Evolutionary conservation across 202 grass and related monocot genomes (phyloP).

Genomic region (Zoysia matrella): DNA sequence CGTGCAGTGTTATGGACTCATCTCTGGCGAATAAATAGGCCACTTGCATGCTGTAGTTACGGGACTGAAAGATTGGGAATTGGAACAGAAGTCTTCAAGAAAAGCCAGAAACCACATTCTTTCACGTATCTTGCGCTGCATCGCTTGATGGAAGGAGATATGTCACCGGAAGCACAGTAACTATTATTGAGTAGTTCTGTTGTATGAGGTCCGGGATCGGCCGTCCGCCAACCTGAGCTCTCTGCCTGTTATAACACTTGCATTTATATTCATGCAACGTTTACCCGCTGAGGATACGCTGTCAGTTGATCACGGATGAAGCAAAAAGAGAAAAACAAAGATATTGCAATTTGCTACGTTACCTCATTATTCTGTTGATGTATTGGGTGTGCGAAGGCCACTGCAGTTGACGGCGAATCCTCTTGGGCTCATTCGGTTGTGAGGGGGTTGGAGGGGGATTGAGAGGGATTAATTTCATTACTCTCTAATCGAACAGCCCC

Average conservation of each 20-base stretch:
- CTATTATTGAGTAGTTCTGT: conserved; percentile 24
- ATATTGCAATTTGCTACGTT: no score
- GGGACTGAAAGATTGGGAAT: background rate
- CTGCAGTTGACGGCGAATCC: no score
- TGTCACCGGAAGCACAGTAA: conserved; percentile 20
- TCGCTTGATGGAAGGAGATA: conserved; percentile 42
- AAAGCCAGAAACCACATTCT: conserved; percentile 25
- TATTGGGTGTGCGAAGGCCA: no score
- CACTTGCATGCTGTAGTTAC: conserved; percentile 43
- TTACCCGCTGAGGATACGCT: conserved; percentile 33
- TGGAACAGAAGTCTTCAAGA: conserved; percentile 14
- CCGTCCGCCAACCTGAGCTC: conserved; percentile 20
- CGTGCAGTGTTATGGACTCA: conserved; percentile 73
- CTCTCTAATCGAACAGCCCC: no score
- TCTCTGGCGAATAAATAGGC: conserved; percentile 72
- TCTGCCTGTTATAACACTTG: conserved; percentile 10
- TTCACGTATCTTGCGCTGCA: conserved; percentile 31
- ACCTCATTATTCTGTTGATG: no score
- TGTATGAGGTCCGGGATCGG: conserved; percentile 21
- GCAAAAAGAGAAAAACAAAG: no score
- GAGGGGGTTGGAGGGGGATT: no score
- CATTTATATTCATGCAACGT: conserved; percentile 41
- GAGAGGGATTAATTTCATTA: no score
- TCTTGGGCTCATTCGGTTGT: no score
- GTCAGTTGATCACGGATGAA: background rate